Evolutionary conservation across 2,329 filamentous ascomycete species (phyloP).

Genomic region (Botrytis aclada): DNA sequence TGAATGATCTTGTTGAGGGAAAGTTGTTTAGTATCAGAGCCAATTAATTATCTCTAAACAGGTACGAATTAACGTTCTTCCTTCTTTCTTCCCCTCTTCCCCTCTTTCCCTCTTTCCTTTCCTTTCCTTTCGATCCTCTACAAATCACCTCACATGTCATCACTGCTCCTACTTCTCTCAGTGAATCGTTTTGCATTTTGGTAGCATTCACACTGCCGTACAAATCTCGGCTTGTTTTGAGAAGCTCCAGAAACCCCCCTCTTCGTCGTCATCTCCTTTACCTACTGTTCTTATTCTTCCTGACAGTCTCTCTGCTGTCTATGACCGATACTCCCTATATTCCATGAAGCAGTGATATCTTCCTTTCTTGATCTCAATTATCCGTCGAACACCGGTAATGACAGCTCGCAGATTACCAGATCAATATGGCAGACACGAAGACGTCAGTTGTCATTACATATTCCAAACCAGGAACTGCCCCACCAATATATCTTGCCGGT

Average conservation of each 20-base stretch:
- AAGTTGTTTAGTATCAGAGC: no score
- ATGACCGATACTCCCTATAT: not conserved
- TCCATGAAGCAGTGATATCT: not conserved
- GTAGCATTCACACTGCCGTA: not conserved
- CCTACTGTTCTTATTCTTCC: not conserved
- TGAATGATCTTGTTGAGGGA: not conserved
- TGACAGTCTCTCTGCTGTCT: not conserved
- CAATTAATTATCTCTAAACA: not conserved
- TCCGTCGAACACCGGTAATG: constrained; percentile 2
- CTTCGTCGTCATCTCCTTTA: not conserved
- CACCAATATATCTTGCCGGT: constrained; percentile 69
- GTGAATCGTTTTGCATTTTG: not conserved
- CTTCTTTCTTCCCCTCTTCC: not conserved
- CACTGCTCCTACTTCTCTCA: not conserved
- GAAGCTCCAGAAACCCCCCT: not conserved
- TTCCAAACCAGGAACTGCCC: constrained; percentile 54
- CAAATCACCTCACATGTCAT: not conserved
- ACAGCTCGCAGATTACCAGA: not conserved
- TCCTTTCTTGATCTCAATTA: not conserved
- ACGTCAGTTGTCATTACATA: constrained; percentile 50
- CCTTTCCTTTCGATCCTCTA: not conserved
- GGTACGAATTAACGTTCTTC: not conserved
- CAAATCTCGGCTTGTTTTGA: not conserved
- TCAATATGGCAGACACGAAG: constrained; percentile 16
- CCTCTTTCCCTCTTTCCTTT: no score